Base-by-base conservation (phyloP, 164 flowering plant species). In the Stephania yunnanensis region DNA sequence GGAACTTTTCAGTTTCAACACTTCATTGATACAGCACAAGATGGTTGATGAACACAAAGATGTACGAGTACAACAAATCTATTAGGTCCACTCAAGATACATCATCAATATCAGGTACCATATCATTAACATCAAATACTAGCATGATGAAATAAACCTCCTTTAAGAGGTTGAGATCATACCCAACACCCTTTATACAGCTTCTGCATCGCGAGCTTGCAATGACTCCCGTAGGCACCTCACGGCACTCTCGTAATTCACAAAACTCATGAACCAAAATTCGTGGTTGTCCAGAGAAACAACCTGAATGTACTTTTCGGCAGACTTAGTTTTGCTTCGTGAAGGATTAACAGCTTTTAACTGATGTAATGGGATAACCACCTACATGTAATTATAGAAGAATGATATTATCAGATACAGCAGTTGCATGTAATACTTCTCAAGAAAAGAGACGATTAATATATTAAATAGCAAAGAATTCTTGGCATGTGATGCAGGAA, bases 211-310 rank as follows among this genome's bases (percentile, higher is more conserved):
- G 52, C 58, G 86, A 64, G 79, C 81, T 73, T 74, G 78, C 77
- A 86, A 22, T 19, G 85, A 88, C 77, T 80, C 91, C 78, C 83
- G 86, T 68, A 94, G 86, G 75, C 72, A 76, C 78, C 86, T 90
- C 46, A 87, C 93, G 8, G 98, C 97, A 86, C 88, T 89, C 71
- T 91, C 96, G 77, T 92, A 94, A 78, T 84, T 69, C 29, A 92
- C 88, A 50, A 94, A 92, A 31, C 96, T 96, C 96, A 92, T 89
- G 84, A 94, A 92, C 98, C 98, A 94, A 80, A 94, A 94, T 66
- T 94, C 98, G 71, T 94, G 97, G 87, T 82, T 86, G 84, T 94
- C 97, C 72, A 91, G 84, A 19, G 97, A 90, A 77, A 89, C 82
- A 31, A 92, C 79, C 85, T 94, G 98, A 70, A 94, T 87, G 81